These are phyloP conservation scores for Apophysomyces ossiformis DNA, from an alignment of 371 early-diverging fungal species.

Conservation along the genomic window DNA sequence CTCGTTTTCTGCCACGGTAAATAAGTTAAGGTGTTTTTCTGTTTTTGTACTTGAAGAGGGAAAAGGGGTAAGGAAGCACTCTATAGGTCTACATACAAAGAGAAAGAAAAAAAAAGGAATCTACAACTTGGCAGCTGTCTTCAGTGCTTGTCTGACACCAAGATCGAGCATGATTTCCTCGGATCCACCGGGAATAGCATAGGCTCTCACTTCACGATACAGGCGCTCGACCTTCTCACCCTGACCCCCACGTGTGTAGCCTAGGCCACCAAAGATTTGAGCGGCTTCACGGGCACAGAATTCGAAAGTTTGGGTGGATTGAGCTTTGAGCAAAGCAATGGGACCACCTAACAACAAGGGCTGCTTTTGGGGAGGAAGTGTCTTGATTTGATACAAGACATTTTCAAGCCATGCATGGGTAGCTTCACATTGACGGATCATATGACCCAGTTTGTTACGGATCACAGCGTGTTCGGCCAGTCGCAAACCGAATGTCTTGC, in stretches of 20 bases:
- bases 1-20: too few species aligned
- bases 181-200: constrained; percentile 91
- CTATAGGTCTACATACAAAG: not conserved
- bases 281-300: constrained; percentile 89
- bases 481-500: constrained; percentile 87
- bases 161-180: constrained; percentile 61
- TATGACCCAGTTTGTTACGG: constrained; percentile 72
- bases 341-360: constrained; percentile 83
- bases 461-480: constrained; percentile 77
- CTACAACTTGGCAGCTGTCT: constrained; percentile 11
- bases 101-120: not conserved
- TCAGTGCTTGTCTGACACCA: constrained; percentile 80
- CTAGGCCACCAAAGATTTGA: constrained; percentile 91
- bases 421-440: constrained; percentile 87
- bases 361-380: constrained; percentile 68
- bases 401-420: constrained; percentile 87
- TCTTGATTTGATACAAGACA: constrained; percentile 69
- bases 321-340: constrained; percentile 87
- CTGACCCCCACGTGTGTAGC: constrained; percentile 84
- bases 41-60: too few species aligned
- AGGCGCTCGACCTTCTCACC: constrained; percentile 88
- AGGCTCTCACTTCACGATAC: constrained; percentile 87
- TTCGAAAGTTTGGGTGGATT: constrained; percentile 86
- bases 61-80: too few species aligned
- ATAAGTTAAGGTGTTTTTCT: too few species aligned